phyloP scores from a whole-genome alignment of 176 grass and related monocot species.

The Aegilops bicornis region DNA sequence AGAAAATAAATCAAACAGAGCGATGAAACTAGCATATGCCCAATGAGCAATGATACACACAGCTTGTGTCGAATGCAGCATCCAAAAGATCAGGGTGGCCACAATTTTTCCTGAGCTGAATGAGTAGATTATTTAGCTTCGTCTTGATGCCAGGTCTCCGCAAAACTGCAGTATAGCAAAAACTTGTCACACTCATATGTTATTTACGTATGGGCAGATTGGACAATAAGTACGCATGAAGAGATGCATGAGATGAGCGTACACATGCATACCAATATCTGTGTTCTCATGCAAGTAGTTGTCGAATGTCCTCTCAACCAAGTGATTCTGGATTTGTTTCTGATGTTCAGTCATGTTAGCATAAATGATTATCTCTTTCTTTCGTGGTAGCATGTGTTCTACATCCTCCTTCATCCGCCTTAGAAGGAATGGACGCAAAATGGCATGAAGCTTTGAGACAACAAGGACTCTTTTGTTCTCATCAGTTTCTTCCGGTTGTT shows the following conservation, averaged over 20 bases:
- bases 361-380: slow-evolving; percentile 98
- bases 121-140: slow-evolving; percentile 73
- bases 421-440: slow-evolving; percentile 95
- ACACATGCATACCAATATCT: slow-evolving; percentile 46
- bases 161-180: slow-evolving; percentile 38
- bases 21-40: neutral
- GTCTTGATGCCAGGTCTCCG: slow-evolving; percentile 58
- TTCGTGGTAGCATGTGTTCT: slow-evolving; percentile 87
- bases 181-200: slow-evolving; percentile 10
- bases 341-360: slow-evolving; percentile 92
- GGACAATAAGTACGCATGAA: neutral
- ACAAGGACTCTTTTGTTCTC: slow-evolving; percentile 87
- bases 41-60: slow-evolving; percentile 31
- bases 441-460: slow-evolving; percentile 83
- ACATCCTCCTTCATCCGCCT: slow-evolving; percentile 96
- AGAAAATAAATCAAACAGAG: neutral
- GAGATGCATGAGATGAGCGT: neutral
- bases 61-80: slow-evolving; percentile 48
- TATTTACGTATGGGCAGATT: neutral
- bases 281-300: slow-evolving; percentile 61
- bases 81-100: slow-evolving; percentile 88
- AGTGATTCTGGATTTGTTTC: slow-evolving; percentile 84
- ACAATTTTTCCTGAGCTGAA: slow-evolving; percentile 90
- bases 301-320: slow-evolving; percentile 74
- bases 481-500: slow-evolving; percentile 64